Base-by-base conservation (phyloP, 345 rosid species). In the Iberis pinnata region DNA sequence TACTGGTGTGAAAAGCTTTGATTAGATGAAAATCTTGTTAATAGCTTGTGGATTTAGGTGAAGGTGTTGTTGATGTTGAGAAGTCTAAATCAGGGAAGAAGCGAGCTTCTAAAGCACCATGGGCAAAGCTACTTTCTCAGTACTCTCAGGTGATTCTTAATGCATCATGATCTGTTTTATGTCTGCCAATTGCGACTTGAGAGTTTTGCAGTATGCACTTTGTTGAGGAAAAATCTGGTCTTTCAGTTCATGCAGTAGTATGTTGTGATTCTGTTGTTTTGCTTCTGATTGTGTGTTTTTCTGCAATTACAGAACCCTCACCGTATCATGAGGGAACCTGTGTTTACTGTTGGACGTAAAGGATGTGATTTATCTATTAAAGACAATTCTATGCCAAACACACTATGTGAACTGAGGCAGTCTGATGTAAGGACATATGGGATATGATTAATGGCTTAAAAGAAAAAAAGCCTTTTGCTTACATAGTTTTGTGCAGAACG, bases 41-140 rank as follows among this genome's bases (percentile, higher is more conserved):
- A 26, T 26, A 26, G 2, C 53, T 56, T 56, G 44, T 67, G 59
- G 53, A 33, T 64, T 71, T 69, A 77, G 86, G 70, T 64, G 89
- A 54, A 68, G 58, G 19, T 22, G 52, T 49, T n/a, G n/a, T 47
- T 7, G 62, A 68, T 48, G 45, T 36, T 15, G 62, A 48, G 27
- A 68, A 68, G 49, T 42, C 67, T 0, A 68, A 68, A 58, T 39
- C 66, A 3, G 72, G 19, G 19, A 68, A 68, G 72, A 68, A 68
- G 41, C 57, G 72, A 0, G 58, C 63, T 63, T 64, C 75, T 11
- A 83, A 76, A 58, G 68, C 62, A 65, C 87, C 90, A 12, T 93
- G 97, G 97, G 99, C 79, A 26, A 83, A 82, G 72, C 84, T 93
- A 58, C 87, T 93, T 58, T 88, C 97, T 2, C 90, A 88, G 82